These are phyloP conservation scores for Naganishia friedmannii DNA, from an alignment of 768 basidiomycete genomes.

Conservation along the genomic window DNA sequence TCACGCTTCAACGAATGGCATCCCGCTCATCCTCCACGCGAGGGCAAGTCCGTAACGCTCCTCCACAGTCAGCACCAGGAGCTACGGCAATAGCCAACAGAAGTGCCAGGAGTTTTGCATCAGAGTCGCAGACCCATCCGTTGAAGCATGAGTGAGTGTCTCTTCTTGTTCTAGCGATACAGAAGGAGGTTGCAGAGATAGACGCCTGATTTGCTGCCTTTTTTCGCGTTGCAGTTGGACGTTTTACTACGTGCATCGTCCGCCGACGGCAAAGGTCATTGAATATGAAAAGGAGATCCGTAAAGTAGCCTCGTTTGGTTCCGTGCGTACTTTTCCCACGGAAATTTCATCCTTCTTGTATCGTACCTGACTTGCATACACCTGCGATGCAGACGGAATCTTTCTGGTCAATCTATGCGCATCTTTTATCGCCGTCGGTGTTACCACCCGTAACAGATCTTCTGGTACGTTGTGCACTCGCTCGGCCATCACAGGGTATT, in stretches of 20 bases:
- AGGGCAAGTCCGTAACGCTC: slow-evolving; percentile 1
- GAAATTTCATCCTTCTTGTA: no score
- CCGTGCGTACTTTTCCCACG: slow-evolving; percentile 54
- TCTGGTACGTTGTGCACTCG: slow-evolving; percentile 54
- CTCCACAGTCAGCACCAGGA: background rate
- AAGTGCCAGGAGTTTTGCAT: slow-evolving; percentile 4
- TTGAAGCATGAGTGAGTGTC: slow-evolving; percentile 30
- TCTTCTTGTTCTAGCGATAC: no score
- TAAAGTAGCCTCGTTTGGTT: slow-evolving; percentile 78
- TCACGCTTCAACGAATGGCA: background rate
- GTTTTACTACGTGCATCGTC: slow-evolving; percentile 61
- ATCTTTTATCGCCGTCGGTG: slow-evolving; percentile 77
- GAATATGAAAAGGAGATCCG: slow-evolving; percentile 95
- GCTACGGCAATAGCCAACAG: background rate
- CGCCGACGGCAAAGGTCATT: slow-evolving; percentile 81
- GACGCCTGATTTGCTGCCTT: background rate
- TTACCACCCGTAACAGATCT: slow-evolving; percentile 89
- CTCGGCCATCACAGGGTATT: background rate
- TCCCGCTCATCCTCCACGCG: slow-evolving; percentile 13
- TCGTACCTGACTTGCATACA: no score
- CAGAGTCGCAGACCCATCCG: slow-evolving; percentile 26
- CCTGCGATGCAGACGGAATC: slow-evolving; percentile 95
- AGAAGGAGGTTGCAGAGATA: background rate
- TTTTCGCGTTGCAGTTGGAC: slow-evolving; percentile 41
- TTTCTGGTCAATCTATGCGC: slow-evolving; percentile 91